These are phyloP conservation scores for Bifiguratus adelaidae DNA, from an alignment of 192 early-diverging fungal species.

Conservation along the genomic window DNA sequence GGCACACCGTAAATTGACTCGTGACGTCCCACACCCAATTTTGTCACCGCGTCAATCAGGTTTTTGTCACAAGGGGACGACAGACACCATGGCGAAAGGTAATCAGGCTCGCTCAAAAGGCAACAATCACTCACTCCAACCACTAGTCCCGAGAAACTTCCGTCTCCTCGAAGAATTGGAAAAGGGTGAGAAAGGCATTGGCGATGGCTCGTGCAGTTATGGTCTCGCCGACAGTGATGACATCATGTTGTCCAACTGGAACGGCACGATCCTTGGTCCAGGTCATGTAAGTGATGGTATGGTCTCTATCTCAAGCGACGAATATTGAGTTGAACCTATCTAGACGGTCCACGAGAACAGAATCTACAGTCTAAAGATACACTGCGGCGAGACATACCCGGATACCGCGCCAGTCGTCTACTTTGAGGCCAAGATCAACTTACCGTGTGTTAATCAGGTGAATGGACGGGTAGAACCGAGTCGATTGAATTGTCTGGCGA, in stretches of 20 bases:
- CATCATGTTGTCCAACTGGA: slow-evolving; percentile 76
- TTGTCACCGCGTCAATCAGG: no score
- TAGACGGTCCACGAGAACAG: slow-evolving; percentile 95
- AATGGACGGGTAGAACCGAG: slow-evolving; percentile 63
- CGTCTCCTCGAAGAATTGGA: slow-evolving; percentile 94
- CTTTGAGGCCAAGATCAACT: slow-evolving; percentile 78
- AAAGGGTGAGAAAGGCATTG: slow-evolving; percentile 92
- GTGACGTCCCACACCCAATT: no score
- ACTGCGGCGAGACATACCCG: slow-evolving; percentile 83
- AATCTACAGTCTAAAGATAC: slow-evolving; percentile 81
- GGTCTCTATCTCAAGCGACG: not conserved
- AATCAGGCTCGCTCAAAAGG: no score
- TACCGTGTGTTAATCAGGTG: slow-evolving; percentile 75
- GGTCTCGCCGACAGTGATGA: slow-evolving; percentile 81
- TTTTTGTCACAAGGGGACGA: no score
- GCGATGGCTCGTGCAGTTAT: slow-evolving; percentile 90
- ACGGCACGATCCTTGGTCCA: slow-evolving; percentile 90
- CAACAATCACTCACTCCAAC: not conserved
- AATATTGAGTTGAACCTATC: not conserved
- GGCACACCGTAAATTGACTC: no score
- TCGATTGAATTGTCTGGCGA: slow-evolving; percentile 61
- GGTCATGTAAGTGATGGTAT: slow-evolving; percentile 41
- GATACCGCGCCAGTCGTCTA: slow-evolving; percentile 62
- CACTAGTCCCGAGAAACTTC: slow-evolving; percentile 92
- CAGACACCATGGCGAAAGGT: no score